Base-by-base conservation (phyloP, 2,329 filamentous ascomycete genomes). In the Daldinia eschscholtzii region DNA sequence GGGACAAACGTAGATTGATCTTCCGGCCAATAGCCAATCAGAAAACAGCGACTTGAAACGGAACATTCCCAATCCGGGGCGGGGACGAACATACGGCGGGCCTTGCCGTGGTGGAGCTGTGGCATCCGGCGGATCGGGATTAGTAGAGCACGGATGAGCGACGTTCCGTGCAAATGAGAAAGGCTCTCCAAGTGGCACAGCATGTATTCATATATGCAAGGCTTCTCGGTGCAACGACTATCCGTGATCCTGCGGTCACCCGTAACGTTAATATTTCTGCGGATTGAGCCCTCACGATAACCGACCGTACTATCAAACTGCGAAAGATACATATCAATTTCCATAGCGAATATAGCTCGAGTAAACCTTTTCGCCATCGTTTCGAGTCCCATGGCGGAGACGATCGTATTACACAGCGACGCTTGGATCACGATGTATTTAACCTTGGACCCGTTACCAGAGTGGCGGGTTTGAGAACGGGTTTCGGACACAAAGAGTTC, bases 61-160 rank as follows among this genome's bases (percentile, higher is more conserved):
- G 68, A 70, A 68, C 30, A 42, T 26, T 35, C 44, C 46, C 35
- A 57, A 65, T 64, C 68, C 68, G 68, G 56, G 23, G 33, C 33
- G 57, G 41, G 23, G 35, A 61, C 46, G 37, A 63, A 60, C 62
- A 60, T 62, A 53, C 46, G 56, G 58, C 62, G 55, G 59, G 44
- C 46, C 48, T 18, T 52, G 28, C 58, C 55, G 57, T 56, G 13
- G 46, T 41, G 41, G 44, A 26, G 48, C 20, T 42, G 35, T 53
- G 18, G 44, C 30, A 58, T 61, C 67, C 64, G 68, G 65, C 46
- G 53, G 57, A 62, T 70, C 58, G 64, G 65, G 35, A 37, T 58
- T 63, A 56, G 53, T 68, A 50, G 65, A 46, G 44, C 39, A 50
- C 68, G 68, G 68, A 70, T 63, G 44, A 9, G 58, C 33, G 30